Conservation (phyloP, 1,139 yeast genomes). For the Kurtzmaniella quercitrusa region DNA sequence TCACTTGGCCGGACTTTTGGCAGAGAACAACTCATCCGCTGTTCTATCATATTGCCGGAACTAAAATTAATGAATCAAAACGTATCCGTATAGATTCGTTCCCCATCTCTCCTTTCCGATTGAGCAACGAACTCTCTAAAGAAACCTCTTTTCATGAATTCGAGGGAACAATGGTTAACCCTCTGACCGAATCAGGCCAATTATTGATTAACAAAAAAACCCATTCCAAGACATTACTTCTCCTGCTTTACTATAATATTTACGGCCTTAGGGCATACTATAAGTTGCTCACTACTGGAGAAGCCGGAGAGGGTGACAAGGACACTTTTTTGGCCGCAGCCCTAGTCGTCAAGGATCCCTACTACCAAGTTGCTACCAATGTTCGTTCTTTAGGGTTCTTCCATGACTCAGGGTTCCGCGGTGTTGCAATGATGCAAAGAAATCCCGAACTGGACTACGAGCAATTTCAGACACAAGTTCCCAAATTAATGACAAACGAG, state of each 20-base stretch:
- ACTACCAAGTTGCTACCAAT: slow-evolving; percentile 14
- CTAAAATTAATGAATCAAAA: slow-evolving; percentile 15
- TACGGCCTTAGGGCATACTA: slow-evolving; percentile 17
- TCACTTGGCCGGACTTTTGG: slow-evolving; percentile 31
- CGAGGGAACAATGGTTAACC: slow-evolving; percentile 16
- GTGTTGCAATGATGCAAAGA: slow-evolving; percentile 41
- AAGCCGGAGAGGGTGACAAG: slow-evolving; percentile 19
- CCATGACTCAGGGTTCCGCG: slow-evolving; percentile 20
- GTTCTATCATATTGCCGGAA: slow-evolving; percentile 21
- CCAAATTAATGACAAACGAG: slow-evolving; percentile 6
- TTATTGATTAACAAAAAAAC: slow-evolving; percentile 15
- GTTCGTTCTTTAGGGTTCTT: slow-evolving; percentile 9
- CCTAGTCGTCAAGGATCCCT: slow-evolving; percentile 11
- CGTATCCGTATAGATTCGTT: slow-evolving; percentile 13
- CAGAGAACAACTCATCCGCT: slow-evolving; percentile 22
- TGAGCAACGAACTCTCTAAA: slow-evolving; percentile 2
- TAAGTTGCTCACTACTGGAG: slow-evolving; percentile 16
- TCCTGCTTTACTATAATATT: slow-evolving; percentile 16
- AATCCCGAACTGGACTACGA: slow-evolving; percentile 29
- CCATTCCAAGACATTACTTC: slow-evolving; percentile 14
- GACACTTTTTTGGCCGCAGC: slow-evolving; percentile 19
- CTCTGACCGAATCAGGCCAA: slow-evolving; percentile 18
- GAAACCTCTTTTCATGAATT: slow-evolving; percentile 13
- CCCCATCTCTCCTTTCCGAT: slow-evolving; percentile 3
- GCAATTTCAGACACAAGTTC: slow-evolving; percentile 13